Conservation (phyloP, 352 stramenopile genomes). For the Pythium rishiriense region DNA sequence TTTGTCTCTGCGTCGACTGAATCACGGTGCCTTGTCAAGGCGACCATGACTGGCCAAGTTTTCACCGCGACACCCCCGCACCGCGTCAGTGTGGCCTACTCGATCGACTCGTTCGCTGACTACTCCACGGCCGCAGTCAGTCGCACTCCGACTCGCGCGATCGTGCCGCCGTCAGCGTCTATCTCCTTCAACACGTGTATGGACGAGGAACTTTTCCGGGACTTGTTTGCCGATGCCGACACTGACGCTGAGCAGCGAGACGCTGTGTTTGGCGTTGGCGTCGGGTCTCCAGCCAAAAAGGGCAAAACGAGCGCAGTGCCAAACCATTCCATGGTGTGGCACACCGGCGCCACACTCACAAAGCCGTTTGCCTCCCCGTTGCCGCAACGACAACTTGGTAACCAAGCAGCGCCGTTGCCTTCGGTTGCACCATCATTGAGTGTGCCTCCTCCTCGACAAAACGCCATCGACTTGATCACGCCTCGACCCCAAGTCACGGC, state of each 20-base stretch:
- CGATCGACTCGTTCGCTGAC: conserved; percentile 60
- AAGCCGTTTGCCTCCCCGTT: conserved; percentile 12
- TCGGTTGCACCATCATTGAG: conserved; percentile 21
- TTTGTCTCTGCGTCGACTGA: background rate
- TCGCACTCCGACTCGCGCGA: conserved; percentile 31
- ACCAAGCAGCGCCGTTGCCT: background rate
- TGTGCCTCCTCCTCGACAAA: conserved; percentile 38
- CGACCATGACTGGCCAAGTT: conserved; percentile 9
- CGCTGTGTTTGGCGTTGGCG: background rate
- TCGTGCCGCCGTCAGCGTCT: conserved; percentile 7
- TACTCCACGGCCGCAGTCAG: conserved; percentile 42
- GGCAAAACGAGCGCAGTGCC: conserved; percentile 5
- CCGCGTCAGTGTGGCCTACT: conserved; percentile 31
- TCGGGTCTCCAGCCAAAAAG: background rate
- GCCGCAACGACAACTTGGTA: conserved; percentile 2
- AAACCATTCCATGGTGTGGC: conserved; percentile 21
- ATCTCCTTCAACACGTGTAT: conserved; percentile 23
- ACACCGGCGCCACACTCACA: conserved; percentile 19
- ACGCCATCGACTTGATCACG: conserved; percentile 52
- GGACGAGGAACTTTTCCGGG: conserved; percentile 70
- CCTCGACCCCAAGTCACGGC: conserved; percentile 25
- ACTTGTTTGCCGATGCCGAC: conserved; percentile 49
- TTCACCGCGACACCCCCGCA: conserved; percentile 6
- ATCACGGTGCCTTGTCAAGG: background rate
- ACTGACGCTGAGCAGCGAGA: conserved; percentile 27